Evolutionary conservation across 1,139 yeast genomes (phyloP), one percentile per base, ranked within the genome.

Genomic region (Yamadazyma friedrichii): DNA sequence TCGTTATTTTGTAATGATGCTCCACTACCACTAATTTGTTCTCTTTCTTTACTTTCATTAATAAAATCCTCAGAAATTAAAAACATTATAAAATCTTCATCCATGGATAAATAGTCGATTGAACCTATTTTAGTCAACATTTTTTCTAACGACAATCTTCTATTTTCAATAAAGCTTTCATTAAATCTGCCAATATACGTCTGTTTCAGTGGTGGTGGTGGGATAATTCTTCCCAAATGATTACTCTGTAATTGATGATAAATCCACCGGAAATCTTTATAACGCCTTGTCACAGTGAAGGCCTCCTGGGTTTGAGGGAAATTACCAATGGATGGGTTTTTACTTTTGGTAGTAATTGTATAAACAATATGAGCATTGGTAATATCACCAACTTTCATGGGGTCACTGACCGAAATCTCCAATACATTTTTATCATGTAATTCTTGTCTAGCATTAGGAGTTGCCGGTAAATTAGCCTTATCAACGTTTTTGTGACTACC

Each of bases 151-250:
- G 94, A 88, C 31, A 82, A 67, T 45, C 98, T 71, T 61, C 98
- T 78, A 49, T 80, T 81, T 58, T 91, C 98, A 40, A 93, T 82
- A 55, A 93, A 89, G 54, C 83, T 89, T 51, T 87, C 91, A 55
- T 88, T 88, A 63, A 84, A 85, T 49, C 95, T 72, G 3, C 96
- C 97, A 44, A 91, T 84, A 41, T 70, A 70, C 0, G 88, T 87
- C 61, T 93, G 98, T 57, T 94, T 94, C 30, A 88, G 88, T 1
- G 99, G 98, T 9, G 98, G 98, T 0, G 98, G 96, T 1, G 98
- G 98, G 22, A 94, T 83, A 32, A 94, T 84, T 43, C 78, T 72
- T 1, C 98, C 98, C 25, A 96, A 95, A 56, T 93, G 89, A 53
- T 84, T 88, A 49, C 79, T 78, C 55, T 87, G 88, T 27, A 93